phyloP scores from a whole-genome alignment of 2,329 filamentous ascomycete genomes.

The Curvularia spicifera region DNA sequence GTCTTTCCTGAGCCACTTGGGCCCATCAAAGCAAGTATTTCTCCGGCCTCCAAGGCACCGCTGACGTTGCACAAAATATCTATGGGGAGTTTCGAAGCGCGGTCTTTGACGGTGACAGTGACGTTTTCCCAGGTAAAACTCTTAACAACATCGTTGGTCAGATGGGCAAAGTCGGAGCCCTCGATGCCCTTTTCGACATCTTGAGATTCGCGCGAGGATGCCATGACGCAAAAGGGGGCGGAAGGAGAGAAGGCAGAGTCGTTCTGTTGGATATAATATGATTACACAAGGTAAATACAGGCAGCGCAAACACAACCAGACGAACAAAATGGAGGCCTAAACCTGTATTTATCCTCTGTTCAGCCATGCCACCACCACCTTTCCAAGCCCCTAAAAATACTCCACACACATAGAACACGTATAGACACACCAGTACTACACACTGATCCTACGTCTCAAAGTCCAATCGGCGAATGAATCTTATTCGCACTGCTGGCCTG shows the following conservation, averaged over 20 bases:
- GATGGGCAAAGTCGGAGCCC: conserved; percentile 56
- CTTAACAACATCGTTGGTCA: conserved; percentile 68
- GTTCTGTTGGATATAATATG: background rate
- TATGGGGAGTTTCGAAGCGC: conserved; percentile 67
- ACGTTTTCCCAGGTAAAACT: conserved; percentile 71
- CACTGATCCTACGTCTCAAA: background rate
- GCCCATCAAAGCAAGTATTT: conserved; percentile 82
- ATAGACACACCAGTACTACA: background rate
- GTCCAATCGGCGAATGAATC: background rate
- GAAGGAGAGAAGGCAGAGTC: too few species aligned
- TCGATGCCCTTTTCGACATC: conserved; percentile 56
- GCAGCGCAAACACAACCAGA: background rate
- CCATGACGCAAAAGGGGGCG: conserved; percentile 15
- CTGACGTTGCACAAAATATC: conserved; percentile 68
- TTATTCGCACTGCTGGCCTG: background rate
- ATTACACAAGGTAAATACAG: background rate
- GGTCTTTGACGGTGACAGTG: conserved; percentile 75
- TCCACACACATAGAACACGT: background rate
- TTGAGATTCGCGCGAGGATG: conserved; percentile 18
- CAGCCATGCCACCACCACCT: background rate
- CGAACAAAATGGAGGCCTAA: background rate
- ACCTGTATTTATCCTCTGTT: background rate
- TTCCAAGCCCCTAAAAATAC: background rate
- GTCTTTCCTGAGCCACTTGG: conserved; percentile 77
- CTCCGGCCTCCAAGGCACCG: conserved; percentile 71